A percentile compares a stretch with the other conserved stretches of the same genome.
Evolutionary conservation across 2,329 filamentous ascomycete genomes (phyloP).

Genomic region (Balansia obtecta): DNA sequence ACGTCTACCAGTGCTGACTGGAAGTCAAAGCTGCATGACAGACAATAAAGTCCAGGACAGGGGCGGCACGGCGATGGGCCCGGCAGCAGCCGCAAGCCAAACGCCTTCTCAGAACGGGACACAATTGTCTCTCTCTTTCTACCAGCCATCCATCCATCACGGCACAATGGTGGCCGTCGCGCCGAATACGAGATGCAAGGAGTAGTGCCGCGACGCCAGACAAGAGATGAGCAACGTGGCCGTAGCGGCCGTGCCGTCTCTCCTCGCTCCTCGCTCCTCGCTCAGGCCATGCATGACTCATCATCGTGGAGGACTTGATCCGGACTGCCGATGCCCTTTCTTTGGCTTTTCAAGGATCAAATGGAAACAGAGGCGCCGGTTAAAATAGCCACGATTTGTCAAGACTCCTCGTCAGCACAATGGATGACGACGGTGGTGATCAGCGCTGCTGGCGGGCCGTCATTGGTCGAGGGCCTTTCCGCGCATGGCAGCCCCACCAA

Average conservation of each 20-base stretch:
- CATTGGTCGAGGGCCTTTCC: background rate
- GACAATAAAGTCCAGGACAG: background rate
- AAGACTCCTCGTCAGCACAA: background rate
- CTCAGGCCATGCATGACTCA: too few relatives aligned
- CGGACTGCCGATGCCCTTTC: too few relatives aligned
- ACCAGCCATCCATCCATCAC: background rate
- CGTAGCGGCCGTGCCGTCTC: too few relatives aligned
- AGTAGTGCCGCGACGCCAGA: too few relatives aligned
- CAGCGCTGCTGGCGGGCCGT: background rate
- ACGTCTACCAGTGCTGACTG: background rate
- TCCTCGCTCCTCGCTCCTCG: too few relatives aligned
- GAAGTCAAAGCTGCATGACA: background rate
- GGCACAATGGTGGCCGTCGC: background rate
- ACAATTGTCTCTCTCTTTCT: background rate
- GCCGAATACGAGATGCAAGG: background rate
- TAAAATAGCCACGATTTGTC: background rate
- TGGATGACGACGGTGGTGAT: background rate
- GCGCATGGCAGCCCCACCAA: background rate
- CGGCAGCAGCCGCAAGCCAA: conserved; percentile 6
- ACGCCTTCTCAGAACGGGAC: background rate
- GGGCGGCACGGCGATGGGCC: background rate
- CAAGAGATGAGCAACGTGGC: too few relatives aligned
- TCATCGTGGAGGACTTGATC: too few relatives aligned
- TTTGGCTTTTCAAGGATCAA: too few relatives aligned
- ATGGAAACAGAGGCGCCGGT: too few relatives aligned